A percentile compares a stretch with the other conserved stretches of the same genome.
These are phyloP conservation scores for Aspergillus unguis DNA, from an alignment of 2,329 filamentous ascomycete genomes.

Conservation along the genomic window DNA sequence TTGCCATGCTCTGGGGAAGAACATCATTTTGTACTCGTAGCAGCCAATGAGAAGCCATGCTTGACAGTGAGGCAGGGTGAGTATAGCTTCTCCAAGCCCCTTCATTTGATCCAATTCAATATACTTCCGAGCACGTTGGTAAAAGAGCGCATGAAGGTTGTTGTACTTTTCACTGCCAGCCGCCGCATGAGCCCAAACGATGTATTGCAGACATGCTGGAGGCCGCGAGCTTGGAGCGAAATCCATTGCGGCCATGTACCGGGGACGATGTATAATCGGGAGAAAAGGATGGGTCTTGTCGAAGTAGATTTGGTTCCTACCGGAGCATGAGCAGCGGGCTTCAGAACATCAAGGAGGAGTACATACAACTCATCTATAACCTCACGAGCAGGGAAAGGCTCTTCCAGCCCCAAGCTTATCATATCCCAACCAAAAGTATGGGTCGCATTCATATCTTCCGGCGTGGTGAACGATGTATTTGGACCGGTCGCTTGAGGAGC, in stretches of 20 bases:
- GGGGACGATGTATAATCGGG: constrained; percentile 84
- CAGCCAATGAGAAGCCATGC: constrained; percentile 73
- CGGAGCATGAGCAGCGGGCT: constrained; percentile 15
- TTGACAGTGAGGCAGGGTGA: constrained; percentile 82
- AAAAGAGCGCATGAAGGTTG: constrained; percentile 80
- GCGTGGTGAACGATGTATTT: constrained; percentile 18
- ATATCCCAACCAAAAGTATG: constrained; percentile 75
- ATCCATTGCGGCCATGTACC: constrained; percentile 85
- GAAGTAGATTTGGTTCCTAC: constrained; percentile 79
- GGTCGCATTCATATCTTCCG: constrained; percentile 23
- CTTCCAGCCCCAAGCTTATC: constrained; percentile 75
- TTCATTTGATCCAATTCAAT: constrained; percentile 86
- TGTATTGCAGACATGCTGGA: constrained; percentile 83
- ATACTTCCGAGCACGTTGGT: constrained; percentile 84
- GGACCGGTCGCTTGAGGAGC: constrained; percentile 18
- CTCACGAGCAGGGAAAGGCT: constrained; percentile 73
- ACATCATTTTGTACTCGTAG: constrained; percentile 98
- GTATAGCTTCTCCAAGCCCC: constrained; percentile 83
- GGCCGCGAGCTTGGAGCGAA: constrained; percentile 82
- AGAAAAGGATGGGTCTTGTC: constrained; percentile 81
- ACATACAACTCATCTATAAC: constrained; percentile 78
- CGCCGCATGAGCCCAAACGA: constrained; percentile 94
- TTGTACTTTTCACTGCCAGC: constrained; percentile 78
- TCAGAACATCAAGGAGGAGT: constrained; percentile 1
- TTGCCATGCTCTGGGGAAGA: constrained; percentile 93